Evolutionary conservation across 305 asterid species (phyloP), one percentile per base, ranked within the genome.

Genomic region (Fraxinus floribunda): DNA sequence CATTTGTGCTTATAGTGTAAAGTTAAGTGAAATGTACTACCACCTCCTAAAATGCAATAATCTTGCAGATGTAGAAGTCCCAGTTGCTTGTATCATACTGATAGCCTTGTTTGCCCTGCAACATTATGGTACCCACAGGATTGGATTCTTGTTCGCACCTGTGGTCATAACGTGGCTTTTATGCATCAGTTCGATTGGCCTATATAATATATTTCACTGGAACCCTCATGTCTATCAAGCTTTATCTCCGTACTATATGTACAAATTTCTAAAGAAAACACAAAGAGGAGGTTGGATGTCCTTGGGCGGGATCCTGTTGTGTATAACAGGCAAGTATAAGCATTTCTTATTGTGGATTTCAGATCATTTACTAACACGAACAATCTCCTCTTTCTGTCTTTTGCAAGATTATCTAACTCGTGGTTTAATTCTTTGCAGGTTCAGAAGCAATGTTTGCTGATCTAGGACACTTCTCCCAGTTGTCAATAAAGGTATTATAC

Each of bases 61-160:
- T 86, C 87, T 85, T 88, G 94, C 95, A 93, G 97, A 93, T 83
- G 88, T 93, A 71, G 97, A 90, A 86, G 89, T 93, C 82, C 94
- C 97, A 64, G 91, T 81, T 78, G 82, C 95, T 77, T 93, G 97
- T 83, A 64, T 85, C 86, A 88, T 92, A 84, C 89, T 93, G 87
- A 87, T 93, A 79, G 95, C 89, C 62, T 85, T 92, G 87, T 92
- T 92, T 86, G 87, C 93, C 86, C 95, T 92, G 82, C 97, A 92
- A 85, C 97, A 93, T 82, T 93, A 91, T 71, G 97, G 97, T 70
- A 93, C 97, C 83, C 95, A 93, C 90, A 86, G 92, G 89, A 90
- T 93, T 22, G 97, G 97, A 34, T 89, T 88, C 88, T 85, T 92
- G 90, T 92, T 92, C 66, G 97, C 97, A 5, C 97, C 97, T 64